A percentile compares a stretch with the other conserved stretches of the same genome.
These are phyloP conservation scores for Solanum appendiculatum DNA, from an alignment of 257 asterid genomes.

Conservation along the genomic window DNA sequence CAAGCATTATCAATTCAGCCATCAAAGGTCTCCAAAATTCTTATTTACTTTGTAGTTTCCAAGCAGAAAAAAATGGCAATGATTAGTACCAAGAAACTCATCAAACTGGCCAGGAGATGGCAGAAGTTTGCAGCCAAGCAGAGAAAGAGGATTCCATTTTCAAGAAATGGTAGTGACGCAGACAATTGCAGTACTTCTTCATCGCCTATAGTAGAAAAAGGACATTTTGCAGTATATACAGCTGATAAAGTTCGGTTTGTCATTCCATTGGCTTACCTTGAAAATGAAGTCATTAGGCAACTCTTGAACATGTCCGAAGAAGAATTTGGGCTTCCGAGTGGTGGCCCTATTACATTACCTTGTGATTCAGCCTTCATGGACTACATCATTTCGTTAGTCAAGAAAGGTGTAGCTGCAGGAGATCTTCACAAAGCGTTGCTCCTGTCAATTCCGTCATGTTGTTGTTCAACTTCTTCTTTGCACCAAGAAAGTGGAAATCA, in stretches of 20 bases:
- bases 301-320: background rate
- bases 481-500: background rate
- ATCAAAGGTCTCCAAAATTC: too few species aligned
- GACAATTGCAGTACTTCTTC: background rate
- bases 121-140: background rate
- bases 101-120: background rate
- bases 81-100: background rate
- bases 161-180: background rate
- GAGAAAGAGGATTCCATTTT: background rate
- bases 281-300: background rate
- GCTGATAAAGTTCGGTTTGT: accelerated
- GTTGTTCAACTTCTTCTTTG: background rate
- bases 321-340: background rate
- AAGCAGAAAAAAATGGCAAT: background rate
- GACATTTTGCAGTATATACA: background rate
- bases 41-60: too few species aligned
- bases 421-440: background rate
- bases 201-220: background rate
- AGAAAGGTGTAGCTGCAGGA: background rate
- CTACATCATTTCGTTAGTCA: background rate
- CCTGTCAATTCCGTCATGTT: background rate
- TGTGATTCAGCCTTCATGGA: background rate
- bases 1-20: background rate
- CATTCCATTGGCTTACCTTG: background rate
- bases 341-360: background rate